Conservation (phyloP, 75 land plant genomes). For the Picea glauca region DNA sequence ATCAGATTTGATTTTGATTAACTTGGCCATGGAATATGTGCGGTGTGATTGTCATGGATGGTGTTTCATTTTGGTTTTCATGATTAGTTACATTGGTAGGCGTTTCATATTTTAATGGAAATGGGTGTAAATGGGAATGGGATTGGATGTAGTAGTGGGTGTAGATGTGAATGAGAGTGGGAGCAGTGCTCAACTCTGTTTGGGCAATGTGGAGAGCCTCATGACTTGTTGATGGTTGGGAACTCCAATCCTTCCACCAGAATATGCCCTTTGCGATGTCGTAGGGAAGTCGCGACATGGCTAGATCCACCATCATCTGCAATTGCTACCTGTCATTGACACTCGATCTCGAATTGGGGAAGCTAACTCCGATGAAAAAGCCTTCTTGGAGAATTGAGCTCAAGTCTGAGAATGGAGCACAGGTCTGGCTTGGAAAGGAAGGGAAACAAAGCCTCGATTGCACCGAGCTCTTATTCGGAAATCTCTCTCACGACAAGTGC, state of each 20-base stretch:
- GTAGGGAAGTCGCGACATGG: slow-evolving; percentile 11
- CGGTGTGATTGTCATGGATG: too few relatives aligned
- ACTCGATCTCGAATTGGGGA: slow-evolving; percentile 66
- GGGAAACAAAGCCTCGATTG: slow-evolving; percentile 29
- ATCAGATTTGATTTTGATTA: too few relatives aligned
- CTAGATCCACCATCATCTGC: slow-evolving; percentile 19
- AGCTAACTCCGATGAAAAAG: slow-evolving; percentile 46
- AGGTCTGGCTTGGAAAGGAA: slow-evolving; percentile 66
- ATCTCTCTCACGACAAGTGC: slow-evolving; percentile 36
- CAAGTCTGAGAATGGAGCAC: slow-evolving; percentile 6
- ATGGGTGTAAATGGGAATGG: too few relatives aligned
- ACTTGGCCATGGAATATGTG: too few relatives aligned
- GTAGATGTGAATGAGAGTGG: slow-evolving; percentile 49
- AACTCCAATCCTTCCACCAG: slow-evolving; percentile 52
- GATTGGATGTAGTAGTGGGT: slow-evolving; percentile 71
- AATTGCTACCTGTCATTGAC: slow-evolving; percentile 32
- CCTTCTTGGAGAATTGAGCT: slow-evolving; percentile 44
- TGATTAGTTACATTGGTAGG: too few relatives aligned
- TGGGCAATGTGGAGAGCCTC: slow-evolving; percentile 20
- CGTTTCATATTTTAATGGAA: too few relatives aligned
- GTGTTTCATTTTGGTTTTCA: too few relatives aligned
- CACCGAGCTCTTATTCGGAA: slow-evolving; percentile 46
- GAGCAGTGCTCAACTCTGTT: slow-evolving; percentile 12
- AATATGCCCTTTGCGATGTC: slow-evolving; percentile 18
- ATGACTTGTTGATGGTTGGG: slow-evolving; percentile 18